Conservation (phyloP, 768 basidiomycete genomes). For the Coprinopsis strossmayeri region DNA sequence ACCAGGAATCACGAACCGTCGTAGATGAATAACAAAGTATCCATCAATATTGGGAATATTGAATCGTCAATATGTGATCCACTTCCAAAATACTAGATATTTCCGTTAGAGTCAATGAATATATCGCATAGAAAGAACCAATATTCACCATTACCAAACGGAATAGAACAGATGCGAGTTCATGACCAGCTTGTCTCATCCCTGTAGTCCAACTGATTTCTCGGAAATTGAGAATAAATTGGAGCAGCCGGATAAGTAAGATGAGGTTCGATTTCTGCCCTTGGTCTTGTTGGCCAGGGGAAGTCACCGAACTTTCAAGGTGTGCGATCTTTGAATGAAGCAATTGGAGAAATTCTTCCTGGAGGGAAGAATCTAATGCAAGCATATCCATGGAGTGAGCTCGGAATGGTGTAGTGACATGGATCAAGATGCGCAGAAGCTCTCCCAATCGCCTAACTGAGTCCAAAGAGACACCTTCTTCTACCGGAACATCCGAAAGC, state of each 20-base stretch:
- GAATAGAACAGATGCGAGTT: conserved; percentile 38
- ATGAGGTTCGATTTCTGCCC: conserved; percentile 26
- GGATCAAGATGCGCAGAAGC: conserved; percentile 60
- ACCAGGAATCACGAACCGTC: conserved; percentile 45
- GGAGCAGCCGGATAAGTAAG: conserved; percentile 59
- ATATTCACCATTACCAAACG: conserved; percentile 42
- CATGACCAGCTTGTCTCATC: conserved; percentile 38
- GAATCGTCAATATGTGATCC: conserved; percentile 49
- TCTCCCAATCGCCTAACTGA: conserved; percentile 55
- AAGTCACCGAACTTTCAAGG: conserved; percentile 29
- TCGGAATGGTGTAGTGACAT: conserved; percentile 62
- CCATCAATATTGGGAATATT: conserved; percentile 59
- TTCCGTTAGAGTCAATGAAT: no score
- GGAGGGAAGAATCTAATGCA: conserved; percentile 44
- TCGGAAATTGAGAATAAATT: conserved; percentile 65
- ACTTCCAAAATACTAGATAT: conserved; percentile 44
- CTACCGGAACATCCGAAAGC: conserved; percentile 27
- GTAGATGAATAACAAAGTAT: conserved; percentile 66
- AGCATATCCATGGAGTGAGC: conserved; percentile 35
- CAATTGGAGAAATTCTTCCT: conserved; percentile 50
- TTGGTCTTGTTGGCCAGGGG: conserved; percentile 24
- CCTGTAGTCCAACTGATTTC: conserved; percentile 46
- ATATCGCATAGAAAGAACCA: background rate
- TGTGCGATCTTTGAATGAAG: conserved; percentile 40
- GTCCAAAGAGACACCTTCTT: conserved; percentile 25